Percentiles rank a stretch among this genome's conserved stretches.
These are phyloP conservation scores for Chrysoporthe deuterocubensis DNA, from an alignment of 2,329 filamentous ascomycete genomes.

Conservation along the genomic window DNA sequence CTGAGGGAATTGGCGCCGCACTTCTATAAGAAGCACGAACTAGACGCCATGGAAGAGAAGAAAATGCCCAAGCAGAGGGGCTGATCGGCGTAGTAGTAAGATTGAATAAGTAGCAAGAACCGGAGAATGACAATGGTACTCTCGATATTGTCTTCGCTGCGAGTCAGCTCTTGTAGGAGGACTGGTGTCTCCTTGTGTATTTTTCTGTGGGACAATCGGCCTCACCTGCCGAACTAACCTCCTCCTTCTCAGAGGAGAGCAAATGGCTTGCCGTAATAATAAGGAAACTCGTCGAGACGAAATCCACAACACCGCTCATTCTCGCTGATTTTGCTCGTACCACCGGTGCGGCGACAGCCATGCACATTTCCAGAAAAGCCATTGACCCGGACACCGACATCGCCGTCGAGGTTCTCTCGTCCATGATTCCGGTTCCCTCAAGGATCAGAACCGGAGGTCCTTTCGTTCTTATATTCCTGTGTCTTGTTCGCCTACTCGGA, in stretches of 20 bases:
- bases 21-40: constrained; percentile 89
- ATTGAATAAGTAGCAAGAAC: neutral
- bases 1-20: constrained; percentile 89
- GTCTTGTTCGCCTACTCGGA: constrained; percentile 15
- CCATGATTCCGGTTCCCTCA: neutral
- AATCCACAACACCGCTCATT: no score
- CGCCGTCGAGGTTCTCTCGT: neutral
- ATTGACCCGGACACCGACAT: neutral
- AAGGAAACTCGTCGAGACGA: no score
- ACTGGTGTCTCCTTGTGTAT: neutral
- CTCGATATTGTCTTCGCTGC: neutral
- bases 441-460: neutral
- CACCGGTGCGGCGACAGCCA: no score
- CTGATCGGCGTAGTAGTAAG: neutral
- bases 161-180: neutral
- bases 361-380: no score
- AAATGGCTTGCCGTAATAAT: no score
- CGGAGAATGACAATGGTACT: neutral
- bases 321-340: no score
- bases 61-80: constrained; percentile 53
- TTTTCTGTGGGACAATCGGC: neutral
- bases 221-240: neutral
- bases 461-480: constrained; percentile 18
- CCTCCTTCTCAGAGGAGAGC: no score
- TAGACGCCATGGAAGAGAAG: constrained; percentile 81